Conservation (phyloP, 75 land plant species). For the Larix kaempferi region DNA sequence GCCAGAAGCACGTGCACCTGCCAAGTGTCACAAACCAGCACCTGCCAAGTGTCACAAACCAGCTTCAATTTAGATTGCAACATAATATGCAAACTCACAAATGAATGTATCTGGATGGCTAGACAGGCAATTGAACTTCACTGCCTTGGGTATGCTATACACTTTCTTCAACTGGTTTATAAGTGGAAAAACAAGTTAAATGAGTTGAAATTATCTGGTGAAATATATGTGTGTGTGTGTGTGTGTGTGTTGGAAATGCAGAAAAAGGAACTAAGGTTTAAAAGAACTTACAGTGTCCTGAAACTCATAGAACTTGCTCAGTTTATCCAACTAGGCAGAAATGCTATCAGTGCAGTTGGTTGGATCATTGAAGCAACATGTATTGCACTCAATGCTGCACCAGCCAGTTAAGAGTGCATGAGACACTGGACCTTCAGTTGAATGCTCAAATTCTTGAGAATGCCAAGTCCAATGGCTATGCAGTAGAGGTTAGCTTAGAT, state of each 20-base stretch:
- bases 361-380: background rate
- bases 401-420: background rate
- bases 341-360: background rate
- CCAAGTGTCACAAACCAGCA: background rate
- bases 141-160: background rate
- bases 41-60: constrained; percentile 1
- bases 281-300: constrained; percentile 6
- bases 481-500: background rate
- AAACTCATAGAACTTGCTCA: background rate
- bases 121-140: background rate
- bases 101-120: background rate
- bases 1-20: background rate
- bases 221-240: background rate
- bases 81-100: background rate
- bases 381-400: background rate
- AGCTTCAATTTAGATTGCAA: background rate
- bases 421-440: background rate
- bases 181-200: background rate
- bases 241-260: background rate
- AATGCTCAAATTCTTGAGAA: background rate
- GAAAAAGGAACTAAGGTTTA: background rate
- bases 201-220: background rate
- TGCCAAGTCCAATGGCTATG: background rate
- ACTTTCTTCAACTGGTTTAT: background rate
- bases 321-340: background rate